Percentiles rank a stretch among this genome's conserved stretches.
phyloP scores from a whole-genome alignment of 352 stramenopile genomes.

The Aphanomyces euteiches region DNA sequence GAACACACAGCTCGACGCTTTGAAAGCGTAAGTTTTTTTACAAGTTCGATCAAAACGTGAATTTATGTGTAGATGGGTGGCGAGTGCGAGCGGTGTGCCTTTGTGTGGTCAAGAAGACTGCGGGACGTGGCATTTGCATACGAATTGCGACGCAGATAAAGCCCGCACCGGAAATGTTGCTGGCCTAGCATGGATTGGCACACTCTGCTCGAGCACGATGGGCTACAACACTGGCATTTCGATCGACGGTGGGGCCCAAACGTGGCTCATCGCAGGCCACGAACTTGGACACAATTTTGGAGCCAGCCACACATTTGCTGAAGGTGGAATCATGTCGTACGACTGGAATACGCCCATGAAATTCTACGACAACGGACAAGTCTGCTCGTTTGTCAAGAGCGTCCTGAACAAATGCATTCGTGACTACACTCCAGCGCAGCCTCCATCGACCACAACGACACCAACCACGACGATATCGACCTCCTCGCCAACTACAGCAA shows the following conservation, averaged over 20 bases:
- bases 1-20: slow-evolving; percentile 7
- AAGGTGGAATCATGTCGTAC: slow-evolving; percentile 30
- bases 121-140: slow-evolving; percentile 27
- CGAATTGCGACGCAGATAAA: slow-evolving; percentile 25
- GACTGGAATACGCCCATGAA: slow-evolving; percentile 21
- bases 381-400: slow-evolving; percentile 18
- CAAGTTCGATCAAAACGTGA: neutral
- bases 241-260: slow-evolving; percentile 11
- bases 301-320: slow-evolving; percentile 26
- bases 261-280: slow-evolving; percentile 26
- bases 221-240: slow-evolving; percentile 30
- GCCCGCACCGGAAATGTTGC: slow-evolving; percentile 7
- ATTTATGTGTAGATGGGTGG: slow-evolving; percentile 23
- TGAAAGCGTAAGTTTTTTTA: slow-evolving; percentile 12
- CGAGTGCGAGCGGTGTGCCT: neutral
- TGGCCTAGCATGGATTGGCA: slow-evolving; percentile 24
- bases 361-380: slow-evolving; percentile 26
- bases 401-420: slow-evolving; percentile 24
- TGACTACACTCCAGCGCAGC: neutral
- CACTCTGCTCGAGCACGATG: slow-evolving; percentile 14
- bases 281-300: slow-evolving; percentile 30
- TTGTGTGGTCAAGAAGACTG: slow-evolving; percentile 15
- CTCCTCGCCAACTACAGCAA: slow-evolving; percentile 10
- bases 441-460: neutral
- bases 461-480: slow-evolving; percentile 3